These are phyloP conservation scores for Saccharomycopsis olivae DNA, from an alignment of 805 yeast species.

Conservation along the genomic window DNA sequence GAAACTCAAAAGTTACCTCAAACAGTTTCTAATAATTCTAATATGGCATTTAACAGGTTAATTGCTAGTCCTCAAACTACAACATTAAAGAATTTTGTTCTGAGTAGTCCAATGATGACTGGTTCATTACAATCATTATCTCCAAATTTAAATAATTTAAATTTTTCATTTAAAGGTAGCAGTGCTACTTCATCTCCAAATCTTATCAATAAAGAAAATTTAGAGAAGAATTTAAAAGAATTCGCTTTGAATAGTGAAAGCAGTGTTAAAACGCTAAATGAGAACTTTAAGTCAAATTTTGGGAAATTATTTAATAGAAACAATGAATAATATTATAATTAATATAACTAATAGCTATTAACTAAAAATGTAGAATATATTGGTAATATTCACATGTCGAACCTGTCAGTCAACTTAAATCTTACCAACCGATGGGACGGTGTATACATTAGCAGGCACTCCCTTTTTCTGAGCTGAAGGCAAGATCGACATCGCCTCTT, in stretches of 20 bases:
- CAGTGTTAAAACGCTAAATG: slow-evolving; percentile 53
- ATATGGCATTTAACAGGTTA: background rate
- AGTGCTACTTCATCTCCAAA: slow-evolving; percentile 5
- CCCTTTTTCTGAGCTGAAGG: too few relatives aligned
- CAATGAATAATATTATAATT: slow-evolving; percentile 9
- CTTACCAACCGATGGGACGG: too few relatives aligned
- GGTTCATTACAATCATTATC: slow-evolving; percentile 19
- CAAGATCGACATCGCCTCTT: too few relatives aligned
- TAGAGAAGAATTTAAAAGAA: slow-evolving; percentile 28
- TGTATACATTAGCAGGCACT: too few relatives aligned
- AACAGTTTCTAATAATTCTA: background rate
- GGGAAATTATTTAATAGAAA: slow-evolving; percentile 46
- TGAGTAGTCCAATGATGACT: slow-evolving; percentile 20
- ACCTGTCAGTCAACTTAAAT: too few relatives aligned
- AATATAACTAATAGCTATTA: too few relatives aligned
- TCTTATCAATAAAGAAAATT: slow-evolving; percentile 23
- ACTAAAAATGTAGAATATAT: too few relatives aligned
- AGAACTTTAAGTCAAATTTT: slow-evolving; percentile 45
- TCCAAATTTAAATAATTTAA: slow-evolving; percentile 22
- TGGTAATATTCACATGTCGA: too few relatives aligned
- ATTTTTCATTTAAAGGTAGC: slow-evolving; percentile 8
- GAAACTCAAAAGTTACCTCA: background rate
- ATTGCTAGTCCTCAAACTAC: slow-evolving; percentile 11
- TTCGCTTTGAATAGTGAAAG: slow-evolving; percentile 43
- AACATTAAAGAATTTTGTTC: slow-evolving; percentile 16